Evolutionary conservation across 768 basidiomycete genomes (phyloP).

Genomic region (Phaeotremella skinneri): DNA sequence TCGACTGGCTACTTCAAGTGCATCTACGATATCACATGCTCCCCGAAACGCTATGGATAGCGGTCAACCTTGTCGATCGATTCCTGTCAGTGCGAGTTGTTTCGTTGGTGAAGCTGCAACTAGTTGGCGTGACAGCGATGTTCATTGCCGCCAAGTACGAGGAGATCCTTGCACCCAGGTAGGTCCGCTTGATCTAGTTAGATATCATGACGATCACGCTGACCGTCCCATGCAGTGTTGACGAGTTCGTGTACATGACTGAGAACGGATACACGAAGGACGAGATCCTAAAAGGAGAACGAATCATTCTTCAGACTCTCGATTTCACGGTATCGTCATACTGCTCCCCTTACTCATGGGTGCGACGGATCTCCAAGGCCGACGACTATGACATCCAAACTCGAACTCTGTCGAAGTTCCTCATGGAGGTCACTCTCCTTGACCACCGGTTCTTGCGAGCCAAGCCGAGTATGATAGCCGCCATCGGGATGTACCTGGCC

Average conservation of each 20-base stretch:
- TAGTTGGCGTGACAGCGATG: conserved; percentile 98
- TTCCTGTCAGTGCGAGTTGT: conserved; percentile 86
- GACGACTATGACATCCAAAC: conserved; percentile 99
- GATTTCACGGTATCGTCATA: conserved; percentile 95
- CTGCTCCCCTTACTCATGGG: conserved; percentile 99
- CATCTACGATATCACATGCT: conserved; percentile 98
- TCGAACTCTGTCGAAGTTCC: conserved; percentile 92
- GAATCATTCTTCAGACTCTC: conserved; percentile 86
- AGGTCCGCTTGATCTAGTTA: conserved; percentile 18
- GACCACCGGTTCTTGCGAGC: conserved; percentile 89
- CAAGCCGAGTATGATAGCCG: conserved; percentile 90
- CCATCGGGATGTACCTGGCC: conserved; percentile 95
- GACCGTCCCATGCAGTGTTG: conserved; percentile 56
- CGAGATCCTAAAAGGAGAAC: conserved; percentile 96
- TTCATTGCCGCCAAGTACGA: conserved; percentile 99
- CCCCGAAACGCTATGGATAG: conserved; percentile 98
- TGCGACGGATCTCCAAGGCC: conserved; percentile 95
- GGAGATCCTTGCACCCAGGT: conserved; percentile 91
- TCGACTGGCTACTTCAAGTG: conserved; percentile 97
- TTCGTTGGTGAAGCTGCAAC: conserved; percentile 83
- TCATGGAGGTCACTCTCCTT: conserved; percentile 91
- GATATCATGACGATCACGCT: not conserved
- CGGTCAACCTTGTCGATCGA: conserved; percentile 92
- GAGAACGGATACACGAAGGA: conserved; percentile 90
- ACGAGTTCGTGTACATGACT: conserved; percentile 99